Percentiles rank a stretch among this genome's conserved stretches.
Evolutionary conservation across 805 yeast genomes (phyloP).

Genomic region (Ogataea polymorpha): DNA sequence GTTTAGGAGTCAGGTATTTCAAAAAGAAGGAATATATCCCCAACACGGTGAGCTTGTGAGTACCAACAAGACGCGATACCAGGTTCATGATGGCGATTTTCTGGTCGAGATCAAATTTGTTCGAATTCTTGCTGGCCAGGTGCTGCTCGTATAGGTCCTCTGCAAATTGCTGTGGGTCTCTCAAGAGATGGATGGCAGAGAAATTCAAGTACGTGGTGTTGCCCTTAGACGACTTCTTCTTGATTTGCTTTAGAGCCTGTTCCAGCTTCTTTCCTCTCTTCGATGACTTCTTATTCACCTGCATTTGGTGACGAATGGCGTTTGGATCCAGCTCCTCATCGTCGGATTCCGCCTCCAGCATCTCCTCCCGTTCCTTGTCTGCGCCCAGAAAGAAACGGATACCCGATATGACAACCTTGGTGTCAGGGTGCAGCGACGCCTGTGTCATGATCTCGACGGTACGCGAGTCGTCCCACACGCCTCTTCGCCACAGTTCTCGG

Average conservation of each 20-base stretch:
- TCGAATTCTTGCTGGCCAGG: constrained; percentile 63
- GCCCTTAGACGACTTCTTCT: constrained; percentile 55
- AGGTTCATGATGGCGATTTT: constrained; percentile 85
- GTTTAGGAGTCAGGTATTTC: constrained; percentile 91
- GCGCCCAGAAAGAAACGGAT: constrained; percentile 91
- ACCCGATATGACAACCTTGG: constrained; percentile 86
- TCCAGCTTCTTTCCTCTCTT: constrained; percentile 81
- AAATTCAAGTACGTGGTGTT: constrained; percentile 77
- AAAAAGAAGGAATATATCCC: constrained; percentile 87
- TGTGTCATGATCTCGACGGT: constrained; percentile 98
- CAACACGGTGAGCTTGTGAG: constrained; percentile 86
- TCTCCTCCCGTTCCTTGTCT: constrained; percentile 88
- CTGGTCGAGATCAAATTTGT: constrained; percentile 79
- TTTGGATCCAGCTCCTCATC: constrained; percentile 64
- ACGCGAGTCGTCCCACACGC: constrained; percentile 96
- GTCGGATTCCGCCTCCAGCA: constrained; percentile 70
- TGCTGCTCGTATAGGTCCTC: constrained; percentile 75
- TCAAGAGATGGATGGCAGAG: constrained; percentile 87
- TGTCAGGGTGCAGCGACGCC: constrained; percentile 85
- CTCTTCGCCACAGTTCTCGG: constrained; percentile 95
- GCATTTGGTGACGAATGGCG: constrained; percentile 74
- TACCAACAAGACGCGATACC: constrained; percentile 85
- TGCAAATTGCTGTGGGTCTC: constrained; percentile 98
- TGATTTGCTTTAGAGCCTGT: constrained; percentile 62
- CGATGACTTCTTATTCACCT: constrained; percentile 75